Evolutionary conservation across 805 yeast species (phyloP), one percentile per base, ranked within the genome.

Genomic region (Cyberlindnera xylosilytica): DNA sequence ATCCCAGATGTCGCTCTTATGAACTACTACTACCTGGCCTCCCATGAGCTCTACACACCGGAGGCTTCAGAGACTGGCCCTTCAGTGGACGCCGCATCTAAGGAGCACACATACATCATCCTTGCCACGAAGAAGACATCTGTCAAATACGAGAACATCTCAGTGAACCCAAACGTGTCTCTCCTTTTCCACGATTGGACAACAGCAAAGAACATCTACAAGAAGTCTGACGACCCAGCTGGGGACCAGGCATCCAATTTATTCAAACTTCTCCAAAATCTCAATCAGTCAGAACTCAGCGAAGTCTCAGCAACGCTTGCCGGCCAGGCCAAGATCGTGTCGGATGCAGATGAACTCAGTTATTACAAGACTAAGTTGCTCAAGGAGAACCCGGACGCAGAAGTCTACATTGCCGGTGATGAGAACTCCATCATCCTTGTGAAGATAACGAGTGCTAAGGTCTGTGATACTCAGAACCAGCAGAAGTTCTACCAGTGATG

Each of bases 121-220:
- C 69, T 90, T 44, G 79, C 96, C 2, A 80, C 95, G 1, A 81
- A 81, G 2, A 76, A 73, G 44, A 65, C 74, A 41, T 87, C 97
- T 9, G 78, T 79, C 45, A 91, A 90, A 64, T 87, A 74, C 62
- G 64, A 72, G 27, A 90, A 91, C 63, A 76, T 91, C 38, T 49
- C 61, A 12, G 63, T 64, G 29, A 91, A 91, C 58, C 89, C 91
- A 8, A 73, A 77, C 32, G 96, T 91, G 6, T 83, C 96, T 0
- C 60, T 91, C 34, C 69, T 91, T 46, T 79, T 91, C 33, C 98
- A 91, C 60, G 98, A 91, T 56, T 90, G 97, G 97, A 76, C 84
- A 13, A 74, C 87, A 1, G 78, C 84, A 4, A 72, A 73, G 54
- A 62, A 66, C 30, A 60, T 64, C n/a, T 58, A 63, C 15, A 56